Conservation (phyloP, 2,329 filamentous ascomycete species). For the Ceratocystis huliohia region DNA sequence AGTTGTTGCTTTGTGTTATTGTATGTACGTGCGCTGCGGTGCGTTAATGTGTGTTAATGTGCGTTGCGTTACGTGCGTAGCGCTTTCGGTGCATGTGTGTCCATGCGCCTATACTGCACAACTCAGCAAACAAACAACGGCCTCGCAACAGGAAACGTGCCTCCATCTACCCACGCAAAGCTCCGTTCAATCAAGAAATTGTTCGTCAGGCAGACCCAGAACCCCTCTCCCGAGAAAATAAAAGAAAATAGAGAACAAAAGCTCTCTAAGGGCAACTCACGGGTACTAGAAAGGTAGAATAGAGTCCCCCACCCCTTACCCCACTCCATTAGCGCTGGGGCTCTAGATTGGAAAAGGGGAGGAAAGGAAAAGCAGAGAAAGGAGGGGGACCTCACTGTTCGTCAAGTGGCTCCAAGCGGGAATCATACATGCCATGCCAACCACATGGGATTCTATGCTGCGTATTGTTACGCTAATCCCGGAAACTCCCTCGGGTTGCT, state of each 20-base stretch:
- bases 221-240: background rate
- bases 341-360: background rate
- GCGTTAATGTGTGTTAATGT: background rate
- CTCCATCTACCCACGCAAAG: background rate
- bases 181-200: background rate
- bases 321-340: background rate
- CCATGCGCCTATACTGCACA: background rate
- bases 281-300: background rate
- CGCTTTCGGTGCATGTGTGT: conserved; percentile 3
- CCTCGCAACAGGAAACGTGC: background rate
- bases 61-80: background rate
- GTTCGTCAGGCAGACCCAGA: background rate
- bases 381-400: background rate
- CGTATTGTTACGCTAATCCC: background rate
- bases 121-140: background rate
- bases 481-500: background rate
- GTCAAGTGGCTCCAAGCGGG: background rate
- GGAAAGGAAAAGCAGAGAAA: background rate
- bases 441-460: conserved; percentile 1
- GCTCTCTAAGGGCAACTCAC: background rate
- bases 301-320: background rate
- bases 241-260: background rate
- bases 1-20: background rate
- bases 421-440: conserved; percentile 8
- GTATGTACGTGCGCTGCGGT: background rate